phyloP scores from a whole-genome alignment of 2,329 filamentous ascomycete genomes.

The Thielaviopsis ethacetica region DNA sequence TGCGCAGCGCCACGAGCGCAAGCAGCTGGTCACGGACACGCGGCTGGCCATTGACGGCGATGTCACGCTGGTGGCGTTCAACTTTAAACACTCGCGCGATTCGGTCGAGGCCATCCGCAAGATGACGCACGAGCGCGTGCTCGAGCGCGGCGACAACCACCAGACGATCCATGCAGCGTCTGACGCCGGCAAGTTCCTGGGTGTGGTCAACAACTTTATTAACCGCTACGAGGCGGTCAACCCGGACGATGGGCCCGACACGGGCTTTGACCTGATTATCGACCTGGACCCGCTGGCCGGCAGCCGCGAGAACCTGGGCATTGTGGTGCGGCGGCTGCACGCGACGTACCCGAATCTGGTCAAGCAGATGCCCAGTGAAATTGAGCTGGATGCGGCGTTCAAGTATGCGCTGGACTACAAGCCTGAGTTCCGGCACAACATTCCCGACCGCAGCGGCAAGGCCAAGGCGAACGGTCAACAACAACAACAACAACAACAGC shows the following conservation, averaged over 20 bases:
- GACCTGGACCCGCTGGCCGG: slow-evolving; percentile 61
- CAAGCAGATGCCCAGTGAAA: slow-evolving; percentile 48
- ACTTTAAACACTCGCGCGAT: slow-evolving; percentile 73
- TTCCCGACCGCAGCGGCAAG: slow-evolving; percentile 39
- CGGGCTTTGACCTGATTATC: slow-evolving; percentile 69
- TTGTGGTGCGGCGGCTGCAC: slow-evolving; percentile 53
- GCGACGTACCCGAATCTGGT: slow-evolving; percentile 65
- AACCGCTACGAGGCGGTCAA: slow-evolving; percentile 68
- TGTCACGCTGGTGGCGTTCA: slow-evolving; percentile 65
- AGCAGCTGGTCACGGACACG: slow-evolving; percentile 74
- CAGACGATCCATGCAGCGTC: slow-evolving; percentile 88
- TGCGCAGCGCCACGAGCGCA: slow-evolving; percentile 70
- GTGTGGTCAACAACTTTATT: slow-evolving; percentile 93
- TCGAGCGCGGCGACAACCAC: slow-evolving; percentile 84
- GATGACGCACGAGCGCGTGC: slow-evolving; percentile 61
- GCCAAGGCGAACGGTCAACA: slow-evolving; percentile 14
- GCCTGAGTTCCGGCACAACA: slow-evolving; percentile 59
- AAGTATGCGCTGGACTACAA: slow-evolving; percentile 58
- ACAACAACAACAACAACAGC: neutral
- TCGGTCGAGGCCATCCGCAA: slow-evolving; percentile 56
- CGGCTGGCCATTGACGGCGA: slow-evolving; percentile 39
- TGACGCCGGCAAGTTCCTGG: slow-evolving; percentile 55
- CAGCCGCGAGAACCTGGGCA: slow-evolving; percentile 79
- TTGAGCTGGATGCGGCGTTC: slow-evolving; percentile 69
- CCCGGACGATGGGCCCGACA: slow-evolving; percentile 51